Base-by-base conservation (phyloP, 495 filamentous ascomycete genomes). In the Podospora anserina region DNA sequence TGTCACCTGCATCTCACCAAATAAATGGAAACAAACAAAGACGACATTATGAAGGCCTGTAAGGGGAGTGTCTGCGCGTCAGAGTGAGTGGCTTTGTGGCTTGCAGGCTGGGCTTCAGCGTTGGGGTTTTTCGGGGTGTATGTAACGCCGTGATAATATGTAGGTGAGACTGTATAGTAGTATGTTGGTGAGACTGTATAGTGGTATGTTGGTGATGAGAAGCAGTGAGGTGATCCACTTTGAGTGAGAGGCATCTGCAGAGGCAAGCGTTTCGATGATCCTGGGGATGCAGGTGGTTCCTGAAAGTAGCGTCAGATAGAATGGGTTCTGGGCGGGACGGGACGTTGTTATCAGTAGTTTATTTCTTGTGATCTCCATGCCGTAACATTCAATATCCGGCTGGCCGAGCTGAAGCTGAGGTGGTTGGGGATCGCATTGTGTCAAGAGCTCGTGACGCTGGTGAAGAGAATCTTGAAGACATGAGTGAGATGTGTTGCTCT, bases 301-400 rank as follows among this genome's bases (percentile, higher is more conserved):
- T 49, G 39, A 49, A 11, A 49, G 39, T 49, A 49, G 39, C 39
- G 39, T 16, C 39, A 49, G 15, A 49, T 13, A 13, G 5, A 49
- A 49, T 49, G 39, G 39, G 39, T 16, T 58, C 55, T 26, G 55
- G 55, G n/a, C 23, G 55, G 55, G 55, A 58, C 55, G 55, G 55
- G 55, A 58, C 55, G 55, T 26, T 58, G 55, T 58, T 58, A 58
- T 58, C 55, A 58, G 55, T 58, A n/a, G 55, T 58, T 19, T 20
- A 11, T 49, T 20, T 19, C 18, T 19, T 15, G 55, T 58, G 55
- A 6, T 58, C n/a, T 57, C 39, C 39, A 49, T 16, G 39, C 39
- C 3, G 39, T 49, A 13, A 16, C 39, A 49, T 49, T 16, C 39
- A 49, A 49, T 49, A 49, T 49, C 39, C 39, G 39, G 39, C 39